A percentile compares a stretch with the other conserved stretches of the same genome.
Evolutionary conservation across 768 basidiomycete species (phyloP).

Genomic region (Serendipita sp.): DNA sequence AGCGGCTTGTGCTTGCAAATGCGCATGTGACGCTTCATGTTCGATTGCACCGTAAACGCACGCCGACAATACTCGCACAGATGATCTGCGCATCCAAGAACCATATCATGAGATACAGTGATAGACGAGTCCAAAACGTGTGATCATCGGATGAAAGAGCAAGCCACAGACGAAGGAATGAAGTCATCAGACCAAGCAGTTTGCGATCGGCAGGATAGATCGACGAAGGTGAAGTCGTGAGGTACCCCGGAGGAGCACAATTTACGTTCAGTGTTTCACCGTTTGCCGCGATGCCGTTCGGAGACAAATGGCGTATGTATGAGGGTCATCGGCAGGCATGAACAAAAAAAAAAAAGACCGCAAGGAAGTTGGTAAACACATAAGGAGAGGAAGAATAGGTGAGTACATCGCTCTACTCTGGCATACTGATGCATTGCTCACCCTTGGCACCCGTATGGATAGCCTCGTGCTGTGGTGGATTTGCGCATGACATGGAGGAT

Average conservation of each 20-base stretch:
- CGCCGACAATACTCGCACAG: not conserved
- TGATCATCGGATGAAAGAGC: too few species aligned
- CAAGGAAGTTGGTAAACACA: too few species aligned
- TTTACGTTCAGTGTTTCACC: too few species aligned
- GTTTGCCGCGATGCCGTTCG: too few species aligned
- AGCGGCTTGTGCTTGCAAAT: constrained; percentile 3
- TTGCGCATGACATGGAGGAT: not conserved
- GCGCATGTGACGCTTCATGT: not conserved
- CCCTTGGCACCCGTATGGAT: constrained; percentile 6
- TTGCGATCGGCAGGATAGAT: not conserved
- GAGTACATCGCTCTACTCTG: too few species aligned
- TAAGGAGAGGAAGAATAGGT: too few species aligned
- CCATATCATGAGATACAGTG: not conserved
- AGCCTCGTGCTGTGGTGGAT: constrained; percentile 4
- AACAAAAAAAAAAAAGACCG: too few species aligned
- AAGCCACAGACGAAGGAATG: not conserved
- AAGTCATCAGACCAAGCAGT: not conserved
- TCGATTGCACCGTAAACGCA: not conserved
- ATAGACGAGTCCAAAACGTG: not conserved
- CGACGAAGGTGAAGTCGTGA: not conserved
- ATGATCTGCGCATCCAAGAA: not conserved
- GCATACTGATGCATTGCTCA: not conserved
- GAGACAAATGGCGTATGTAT: too few species aligned
- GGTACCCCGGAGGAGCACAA: too few species aligned
- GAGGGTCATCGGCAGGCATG: too few species aligned